Evolutionary conservation across 1,284 basidiomycete species (phyloP), one percentile per base, ranked within the genome.

Genomic region (Sanghuangporus weigelae): DNA sequence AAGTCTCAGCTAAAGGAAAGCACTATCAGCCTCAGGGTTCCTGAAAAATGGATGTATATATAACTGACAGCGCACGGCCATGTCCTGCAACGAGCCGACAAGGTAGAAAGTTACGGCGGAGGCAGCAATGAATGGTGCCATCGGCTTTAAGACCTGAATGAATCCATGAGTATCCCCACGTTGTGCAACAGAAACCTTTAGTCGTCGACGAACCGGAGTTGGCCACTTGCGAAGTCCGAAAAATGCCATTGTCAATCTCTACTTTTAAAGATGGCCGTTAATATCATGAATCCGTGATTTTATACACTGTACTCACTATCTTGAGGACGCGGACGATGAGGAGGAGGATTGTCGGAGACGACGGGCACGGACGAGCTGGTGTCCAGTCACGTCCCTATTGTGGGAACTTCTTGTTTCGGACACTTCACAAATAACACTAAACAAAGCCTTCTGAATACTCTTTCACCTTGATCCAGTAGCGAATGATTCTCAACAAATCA

Each of bases 191-290:
- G 23, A 57, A 66, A 56, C 58, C 58, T 68, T 69, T 35, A 49
- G 7, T 60, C 50, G 7, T 21, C 12, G 40, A 31, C 59, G 40
- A 16, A 81, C 88, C 63, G 88, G 88, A 68, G 86, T 88, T 66
- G 87, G 82, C 86, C 86, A 91, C 78, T 89, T 88, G 77, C 88
- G 87, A 70, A 88, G 78, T 78, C 87, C 87, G 71, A 90, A 77
- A 81, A 90, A 87, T 71, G 84, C 81, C 87, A 89, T 90, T 55
- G 53, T 26, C 31, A 57, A 23, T 21, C 49, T 16, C 31, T 14
- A 21, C 1, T 16, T 46, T 46, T 19, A 2, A 19, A 7, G n/a
- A 46, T n/a, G 16, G 21, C 44, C 5, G 2, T 46, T 46, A 26
- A 36, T 31, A 7, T 21, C 21, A 7, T n/a, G 35, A 21, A 53